Conservation (phyloP, 805 yeast species). For the Cyberlindnera mississippiensis region DNA sequence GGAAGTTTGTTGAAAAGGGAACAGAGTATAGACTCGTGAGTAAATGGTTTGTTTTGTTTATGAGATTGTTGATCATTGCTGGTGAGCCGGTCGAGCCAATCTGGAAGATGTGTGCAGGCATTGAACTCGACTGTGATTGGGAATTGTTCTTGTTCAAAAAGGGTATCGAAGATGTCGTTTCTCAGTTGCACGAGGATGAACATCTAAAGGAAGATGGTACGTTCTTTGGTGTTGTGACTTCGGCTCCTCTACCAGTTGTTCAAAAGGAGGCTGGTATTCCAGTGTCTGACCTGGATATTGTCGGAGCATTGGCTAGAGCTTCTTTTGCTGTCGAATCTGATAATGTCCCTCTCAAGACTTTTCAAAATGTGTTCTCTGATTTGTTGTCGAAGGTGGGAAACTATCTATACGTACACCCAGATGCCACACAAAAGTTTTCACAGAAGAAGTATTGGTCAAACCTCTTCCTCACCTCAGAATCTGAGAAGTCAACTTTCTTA, state of each 20-base stretch:
- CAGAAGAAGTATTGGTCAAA: constrained; percentile 29
- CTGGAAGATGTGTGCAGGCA: constrained; percentile 7
- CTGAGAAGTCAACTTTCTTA: constrained; percentile 29
- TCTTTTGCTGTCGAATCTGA: constrained; percentile 28
- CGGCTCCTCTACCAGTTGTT: constrained; percentile 30
- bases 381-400: constrained; percentile 45
- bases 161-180: constrained; percentile 15
- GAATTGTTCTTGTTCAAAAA: constrained; percentile 17
- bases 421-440: constrained; percentile 16
- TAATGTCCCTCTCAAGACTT: constrained; percentile 17
- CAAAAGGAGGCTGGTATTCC: constrained; percentile 34
- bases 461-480: constrained; percentile 16
- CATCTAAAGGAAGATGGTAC: constrained; percentile 21
- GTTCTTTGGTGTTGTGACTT: constrained; percentile 34
- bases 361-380: constrained; percentile 31
- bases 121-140: constrained; percentile 23
- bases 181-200: constrained; percentile 13
- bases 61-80: constrained; percentile 43
- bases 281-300: constrained; percentile 43
- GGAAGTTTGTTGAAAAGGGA: constrained; percentile 44
- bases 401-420: constrained; percentile 27
- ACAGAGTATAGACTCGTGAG: constrained; percentile 26
- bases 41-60: constrained; percentile 49
- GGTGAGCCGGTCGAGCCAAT: constrained; percentile 50
- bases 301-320: constrained; percentile 41